Conservation (phyloP, 768 basidiomycete species). For the Tulasnella sp. region DNA sequence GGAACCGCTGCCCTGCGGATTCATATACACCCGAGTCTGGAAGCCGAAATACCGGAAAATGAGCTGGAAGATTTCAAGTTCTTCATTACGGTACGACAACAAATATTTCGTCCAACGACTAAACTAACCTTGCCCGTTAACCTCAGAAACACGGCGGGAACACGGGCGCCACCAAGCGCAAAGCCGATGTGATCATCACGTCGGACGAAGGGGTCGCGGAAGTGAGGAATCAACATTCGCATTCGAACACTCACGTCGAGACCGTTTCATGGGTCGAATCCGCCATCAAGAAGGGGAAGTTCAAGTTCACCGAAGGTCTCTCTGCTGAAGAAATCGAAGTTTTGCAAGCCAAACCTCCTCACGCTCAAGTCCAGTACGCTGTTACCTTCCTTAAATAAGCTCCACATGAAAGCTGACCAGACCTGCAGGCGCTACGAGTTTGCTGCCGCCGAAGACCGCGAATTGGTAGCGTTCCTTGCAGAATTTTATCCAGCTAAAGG, state of each 20-base stretch:
- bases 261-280: not conserved
- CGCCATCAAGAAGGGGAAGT: not conserved
- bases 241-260: not conserved
- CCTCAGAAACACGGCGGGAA: constrained; percentile 1
- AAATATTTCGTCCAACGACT: not conserved
- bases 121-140: not conserved
- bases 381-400: not conserved
- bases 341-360: not conserved
- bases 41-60: not conserved
- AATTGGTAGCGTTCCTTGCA: not conserved
- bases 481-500: not conserved
- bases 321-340: not conserved
- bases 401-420: not conserved
- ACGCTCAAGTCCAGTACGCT: not conserved
- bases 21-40: not conserved
- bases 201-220: not conserved
- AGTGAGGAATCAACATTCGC: not conserved
- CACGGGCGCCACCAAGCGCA: not conserved
- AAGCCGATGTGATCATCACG: not conserved
- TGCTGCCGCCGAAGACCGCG: not conserved
- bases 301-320: not conserved
- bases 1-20: not conserved
- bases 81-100: not conserved
- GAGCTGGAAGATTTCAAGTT: not conserved
- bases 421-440: not conserved